A percentile compares a stretch with the other conserved stretches of the same genome.
Conservation (phyloP, 2,329 filamentous ascomycete species). For the Calonectria multiphialidica region DNA sequence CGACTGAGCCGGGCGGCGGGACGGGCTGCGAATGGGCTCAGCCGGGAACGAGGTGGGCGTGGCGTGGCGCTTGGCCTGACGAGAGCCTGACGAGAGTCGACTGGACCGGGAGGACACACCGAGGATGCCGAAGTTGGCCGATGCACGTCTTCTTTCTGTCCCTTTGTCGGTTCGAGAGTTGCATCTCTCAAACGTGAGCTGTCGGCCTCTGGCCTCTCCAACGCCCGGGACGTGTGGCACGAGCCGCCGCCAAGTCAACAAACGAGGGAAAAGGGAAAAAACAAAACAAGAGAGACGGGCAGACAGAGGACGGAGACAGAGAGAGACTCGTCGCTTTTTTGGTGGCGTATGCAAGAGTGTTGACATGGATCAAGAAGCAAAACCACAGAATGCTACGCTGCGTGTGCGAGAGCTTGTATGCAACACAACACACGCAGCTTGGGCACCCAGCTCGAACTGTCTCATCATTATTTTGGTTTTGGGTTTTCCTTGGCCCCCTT, state of each 20-base stretch:
- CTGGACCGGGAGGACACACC: no score
- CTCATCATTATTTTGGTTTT: neutral
- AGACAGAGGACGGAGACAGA: no score
- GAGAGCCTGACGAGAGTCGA: no score
- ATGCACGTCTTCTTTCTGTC: neutral
- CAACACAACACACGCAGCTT: neutral
- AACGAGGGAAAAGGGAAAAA: neutral
- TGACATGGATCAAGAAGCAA: neutral
- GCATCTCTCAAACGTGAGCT: neutral
- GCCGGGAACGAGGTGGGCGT: neutral
- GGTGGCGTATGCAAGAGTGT: conserved; percentile 2
- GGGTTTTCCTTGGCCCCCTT: no score
- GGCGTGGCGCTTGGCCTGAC: neutral
- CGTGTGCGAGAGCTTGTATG: neutral
- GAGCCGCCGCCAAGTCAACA: neutral
- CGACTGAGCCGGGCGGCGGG: neutral
- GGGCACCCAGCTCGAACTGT: neutral
- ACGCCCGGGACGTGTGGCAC: neutral
- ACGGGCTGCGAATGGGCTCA: conserved; percentile 9
- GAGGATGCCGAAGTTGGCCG: neutral
- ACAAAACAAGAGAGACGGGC: neutral
- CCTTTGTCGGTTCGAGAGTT: neutral
- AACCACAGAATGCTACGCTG: neutral
- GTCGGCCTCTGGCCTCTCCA: neutral
- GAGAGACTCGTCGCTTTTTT: neutral